A percentile compares a stretch with the other conserved stretches of the same genome.
phyloP scores from a whole-genome alignment of 1,139 yeast genomes.

The Saccharomyces uvarum region DNA sequence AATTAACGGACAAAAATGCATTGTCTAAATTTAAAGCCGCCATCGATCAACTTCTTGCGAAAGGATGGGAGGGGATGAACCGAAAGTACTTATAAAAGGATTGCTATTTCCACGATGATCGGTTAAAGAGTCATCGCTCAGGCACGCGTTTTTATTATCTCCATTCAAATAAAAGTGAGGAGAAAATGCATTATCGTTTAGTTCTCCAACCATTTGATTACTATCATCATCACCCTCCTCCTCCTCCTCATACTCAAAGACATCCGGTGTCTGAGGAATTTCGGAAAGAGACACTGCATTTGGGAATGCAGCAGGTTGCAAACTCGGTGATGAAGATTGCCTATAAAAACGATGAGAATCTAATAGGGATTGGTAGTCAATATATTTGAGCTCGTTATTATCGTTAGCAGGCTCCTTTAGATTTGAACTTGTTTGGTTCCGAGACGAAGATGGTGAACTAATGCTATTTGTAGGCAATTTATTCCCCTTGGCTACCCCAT shows the following conservation, averaged over 20 bases:
- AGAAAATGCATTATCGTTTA: background rate
- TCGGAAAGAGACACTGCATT: background rate
- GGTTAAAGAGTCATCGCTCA: background rate
- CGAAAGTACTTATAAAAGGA: background rate
- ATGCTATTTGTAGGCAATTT: background rate
- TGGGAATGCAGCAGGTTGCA: background rate
- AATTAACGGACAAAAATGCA: background rate
- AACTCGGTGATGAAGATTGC: background rate
- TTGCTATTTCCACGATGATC: background rate
- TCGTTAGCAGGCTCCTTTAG: background rate
- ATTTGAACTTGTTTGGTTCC: background rate
- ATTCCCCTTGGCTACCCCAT: background rate
- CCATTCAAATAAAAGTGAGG: background rate
- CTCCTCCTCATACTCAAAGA: background rate
- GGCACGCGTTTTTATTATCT: background rate
- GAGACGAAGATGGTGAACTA: background rate
- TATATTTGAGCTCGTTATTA: background rate
- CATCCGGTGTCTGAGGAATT: background rate
- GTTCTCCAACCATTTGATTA: background rate
- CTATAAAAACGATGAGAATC: background rate
- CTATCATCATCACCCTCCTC: background rate
- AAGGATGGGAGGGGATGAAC: conserved; percentile 1
- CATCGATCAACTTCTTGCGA: conserved; percentile 2
- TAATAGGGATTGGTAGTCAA: background rate
- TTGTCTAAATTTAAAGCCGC: background rate